Percentiles rank a stretch among this genome's conserved stretches.
Evolutionary conservation across 805 yeast species (phyloP).

Genomic region (Candida qinlingensis): DNA sequence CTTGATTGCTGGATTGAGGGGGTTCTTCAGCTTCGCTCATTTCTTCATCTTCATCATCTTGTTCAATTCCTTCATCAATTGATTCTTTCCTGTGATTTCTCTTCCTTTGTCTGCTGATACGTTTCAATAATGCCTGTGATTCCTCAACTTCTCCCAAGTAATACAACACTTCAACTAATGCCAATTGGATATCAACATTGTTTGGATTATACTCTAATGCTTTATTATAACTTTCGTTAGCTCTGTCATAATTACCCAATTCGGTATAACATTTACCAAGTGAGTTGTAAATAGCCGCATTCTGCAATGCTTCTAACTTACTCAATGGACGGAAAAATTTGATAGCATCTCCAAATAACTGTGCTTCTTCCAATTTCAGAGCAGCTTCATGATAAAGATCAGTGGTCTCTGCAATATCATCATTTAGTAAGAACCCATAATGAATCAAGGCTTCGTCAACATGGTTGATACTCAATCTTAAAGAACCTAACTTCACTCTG

Average conservation of each 20-base stretch:
- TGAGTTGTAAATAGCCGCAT: slow-evolving; percentile 41
- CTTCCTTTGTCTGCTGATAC: slow-evolving; percentile 42
- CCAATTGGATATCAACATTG: slow-evolving; percentile 68
- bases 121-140: slow-evolving; percentile 49
- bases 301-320: slow-evolving; percentile 45
- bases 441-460: slow-evolving; percentile 70
- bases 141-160: slow-evolving; percentile 54
- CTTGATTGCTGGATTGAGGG: slow-evolving; percentile 11
- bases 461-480: slow-evolving; percentile 61
- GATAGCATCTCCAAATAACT: slow-evolving; percentile 71
- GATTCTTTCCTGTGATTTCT: not conserved
- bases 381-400: slow-evolving; percentile 82
- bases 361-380: slow-evolving; percentile 59
- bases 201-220: slow-evolving; percentile 53
- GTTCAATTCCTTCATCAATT: slow-evolving; percentile 16
- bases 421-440: slow-evolving; percentile 52
- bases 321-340: slow-evolving; percentile 56
- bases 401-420: slow-evolving; percentile 52
- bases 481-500: slow-evolving; percentile 70
- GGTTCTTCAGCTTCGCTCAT: not conserved
- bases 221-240: slow-evolving; percentile 51
- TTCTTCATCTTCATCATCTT: slow-evolving; percentile 20
- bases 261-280: slow-evolving; percentile 77
- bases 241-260: slow-evolving; percentile 60
- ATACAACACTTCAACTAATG: slow-evolving; percentile 77